phyloP scores from a whole-genome alignment of 1,284 basidiomycete genomes.

The Microbotryum intermedium region DNA sequence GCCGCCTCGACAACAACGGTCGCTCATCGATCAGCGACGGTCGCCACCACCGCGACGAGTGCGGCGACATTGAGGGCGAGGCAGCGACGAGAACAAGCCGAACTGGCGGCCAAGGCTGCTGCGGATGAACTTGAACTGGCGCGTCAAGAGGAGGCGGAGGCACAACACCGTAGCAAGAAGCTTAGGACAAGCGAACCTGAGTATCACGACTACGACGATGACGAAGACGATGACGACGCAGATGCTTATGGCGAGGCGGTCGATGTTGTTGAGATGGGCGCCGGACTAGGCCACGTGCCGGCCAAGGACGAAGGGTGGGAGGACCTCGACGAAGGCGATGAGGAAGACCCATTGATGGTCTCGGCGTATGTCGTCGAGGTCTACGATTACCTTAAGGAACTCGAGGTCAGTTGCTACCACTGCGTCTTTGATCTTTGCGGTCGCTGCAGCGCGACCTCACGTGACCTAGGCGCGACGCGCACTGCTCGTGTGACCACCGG shows the following conservation, averaged over 20 bases:
- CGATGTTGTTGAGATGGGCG: constrained; percentile 15
- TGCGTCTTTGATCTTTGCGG: constrained; percentile 45
- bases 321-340: constrained; percentile 86
- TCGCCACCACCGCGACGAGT: neutral
- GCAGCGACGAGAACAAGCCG: constrained; percentile 18
- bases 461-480: no score
- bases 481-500: no score
- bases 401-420: constrained; percentile 46
- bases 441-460: neutral
- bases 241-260: constrained; percentile 7
- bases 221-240: constrained; percentile 5
- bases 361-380: constrained; percentile 93
- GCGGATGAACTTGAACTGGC: constrained; percentile 17
- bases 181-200: constrained; percentile 24
- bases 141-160: constrained; percentile 10
- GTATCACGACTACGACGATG: neutral
- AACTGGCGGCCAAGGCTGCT: constrained; percentile 7
- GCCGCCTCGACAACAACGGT: neutral
- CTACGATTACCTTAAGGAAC: constrained; percentile 77
- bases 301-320: constrained; percentile 55
- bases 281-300: constrained; percentile 32
- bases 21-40: neutral
- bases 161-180: constrained; percentile 16
- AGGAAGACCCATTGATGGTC: constrained; percentile 93
- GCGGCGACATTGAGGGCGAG: constrained; percentile 9